These are phyloP conservation scores for Serendipita vermifera DNA, from an alignment of 768 basidiomycete species.

Conservation along the genomic window DNA sequence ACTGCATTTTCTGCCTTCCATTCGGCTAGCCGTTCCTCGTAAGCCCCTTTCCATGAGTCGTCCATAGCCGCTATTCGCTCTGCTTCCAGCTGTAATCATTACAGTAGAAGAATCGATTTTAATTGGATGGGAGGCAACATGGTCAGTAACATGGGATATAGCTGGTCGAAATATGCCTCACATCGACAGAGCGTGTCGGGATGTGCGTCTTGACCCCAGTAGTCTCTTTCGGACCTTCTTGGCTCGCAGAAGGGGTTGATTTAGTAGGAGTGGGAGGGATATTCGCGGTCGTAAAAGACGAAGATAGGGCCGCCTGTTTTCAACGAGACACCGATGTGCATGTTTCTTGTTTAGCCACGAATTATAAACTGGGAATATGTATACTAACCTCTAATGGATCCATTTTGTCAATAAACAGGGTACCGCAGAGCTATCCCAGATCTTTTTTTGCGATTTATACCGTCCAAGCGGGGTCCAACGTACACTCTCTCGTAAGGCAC, in stretches of 20 bases:
- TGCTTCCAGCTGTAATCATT: not conserved
- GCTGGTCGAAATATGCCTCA: not conserved
- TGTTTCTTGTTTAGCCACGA: too few species aligned
- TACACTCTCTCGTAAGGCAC: too few species aligned
- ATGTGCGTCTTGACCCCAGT: not conserved
- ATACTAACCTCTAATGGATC: constrained; percentile 7
- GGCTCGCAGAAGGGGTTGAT: constrained; percentile 1
- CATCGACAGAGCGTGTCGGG: not conserved
- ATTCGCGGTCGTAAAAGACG: not conserved
- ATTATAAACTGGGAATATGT: too few species aligned
- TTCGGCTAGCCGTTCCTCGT: constrained; percentile 50
- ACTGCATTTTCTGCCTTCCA: constrained; percentile 66
- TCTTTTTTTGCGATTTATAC: too few species aligned
- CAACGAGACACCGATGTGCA: too few species aligned
- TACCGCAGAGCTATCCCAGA: too few species aligned
- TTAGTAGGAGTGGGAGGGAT: not conserved
- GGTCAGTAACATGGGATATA: too few species aligned
- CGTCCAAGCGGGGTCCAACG: too few species aligned
- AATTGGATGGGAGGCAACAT: too few species aligned
- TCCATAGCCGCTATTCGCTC: constrained; percentile 17
- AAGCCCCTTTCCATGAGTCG: constrained; percentile 51
- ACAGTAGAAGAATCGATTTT: not conserved
- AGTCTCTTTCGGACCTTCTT: not conserved
- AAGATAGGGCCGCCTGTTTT: not conserved
- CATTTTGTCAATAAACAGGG: too few species aligned